Conservation (phyloP, 768 basidiomycete species). For the Albatrellus ellisii region DNA sequence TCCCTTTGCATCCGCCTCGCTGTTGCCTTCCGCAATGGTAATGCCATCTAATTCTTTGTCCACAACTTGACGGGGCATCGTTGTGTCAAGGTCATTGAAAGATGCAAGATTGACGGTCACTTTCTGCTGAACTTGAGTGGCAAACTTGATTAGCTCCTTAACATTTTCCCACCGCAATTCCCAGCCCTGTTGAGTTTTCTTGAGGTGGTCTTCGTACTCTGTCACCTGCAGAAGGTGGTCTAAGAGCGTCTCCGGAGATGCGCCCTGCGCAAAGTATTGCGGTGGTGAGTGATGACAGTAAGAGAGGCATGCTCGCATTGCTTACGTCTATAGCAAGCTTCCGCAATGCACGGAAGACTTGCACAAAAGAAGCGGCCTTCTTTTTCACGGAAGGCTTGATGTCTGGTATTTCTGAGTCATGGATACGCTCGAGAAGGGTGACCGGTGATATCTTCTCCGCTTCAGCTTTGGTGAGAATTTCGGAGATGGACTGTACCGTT, state of each 20-base stretch:
- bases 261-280: slow-evolving; percentile 27
- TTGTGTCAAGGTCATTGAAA: neutral
- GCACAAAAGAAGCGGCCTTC: slow-evolving; percentile 50
- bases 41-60: neutral
- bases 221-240: slow-evolving; percentile 40
- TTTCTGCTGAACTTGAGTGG: slow-evolving; percentile 36
- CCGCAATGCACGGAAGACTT: slow-evolving; percentile 37
- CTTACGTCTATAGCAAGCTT: slow-evolving; percentile 40
- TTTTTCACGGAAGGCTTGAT: slow-evolving; percentile 53
- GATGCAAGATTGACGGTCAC: neutral
- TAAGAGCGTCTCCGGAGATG: slow-evolving; percentile 51
- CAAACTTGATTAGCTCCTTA: slow-evolving; percentile 71
- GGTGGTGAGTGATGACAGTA: neutral
- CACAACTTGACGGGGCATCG: neutral
- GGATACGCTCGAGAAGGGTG: slow-evolving; percentile 48
- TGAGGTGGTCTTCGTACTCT: slow-evolving; percentile 55
- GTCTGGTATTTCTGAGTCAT: slow-evolving; percentile 45
- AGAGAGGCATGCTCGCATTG: neutral
- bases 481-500: slow-evolving; percentile 38
- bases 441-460: slow-evolving; percentile 40
- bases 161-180: slow-evolving; percentile 79
- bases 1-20: neutral
- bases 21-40: neutral
- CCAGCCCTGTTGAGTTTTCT: slow-evolving; percentile 59
- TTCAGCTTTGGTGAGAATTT: slow-evolving; percentile 41